Evolutionary conservation across 1,284 basidiomycete genomes (phyloP).

Genomic region (Cutaneotrichosporon daszewskae): DNA sequence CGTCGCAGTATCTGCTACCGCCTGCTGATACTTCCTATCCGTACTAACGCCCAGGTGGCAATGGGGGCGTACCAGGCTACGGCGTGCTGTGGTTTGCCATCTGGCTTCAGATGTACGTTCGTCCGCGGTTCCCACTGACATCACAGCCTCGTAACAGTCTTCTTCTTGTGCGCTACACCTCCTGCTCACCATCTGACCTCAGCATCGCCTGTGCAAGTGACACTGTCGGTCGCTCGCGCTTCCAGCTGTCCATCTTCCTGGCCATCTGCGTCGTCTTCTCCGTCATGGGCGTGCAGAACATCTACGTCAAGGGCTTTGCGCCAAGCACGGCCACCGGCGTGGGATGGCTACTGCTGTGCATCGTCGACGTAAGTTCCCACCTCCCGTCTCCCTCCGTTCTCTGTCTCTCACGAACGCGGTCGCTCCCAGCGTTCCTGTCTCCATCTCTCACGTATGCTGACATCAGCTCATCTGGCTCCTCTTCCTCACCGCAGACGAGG

Average conservation of each 20-base stretch:
- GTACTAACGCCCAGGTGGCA: no score
- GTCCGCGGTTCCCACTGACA: not conserved
- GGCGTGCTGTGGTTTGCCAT: constrained; percentile 87
- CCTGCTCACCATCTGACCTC: not conserved
- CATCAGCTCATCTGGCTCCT: constrained; percentile 83
- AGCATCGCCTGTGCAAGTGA: constrained; percentile 14
- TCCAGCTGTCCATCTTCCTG: constrained; percentile 79
- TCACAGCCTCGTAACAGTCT: constrained; percentile 34
- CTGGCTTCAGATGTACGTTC: constrained; percentile 51
- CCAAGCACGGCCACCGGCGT: constrained; percentile 75
- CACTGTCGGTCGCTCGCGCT: constrained; percentile 34
- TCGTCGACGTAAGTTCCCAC: constrained; percentile 57
- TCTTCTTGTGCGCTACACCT: constrained; percentile 34
- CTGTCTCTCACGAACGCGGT: no score
- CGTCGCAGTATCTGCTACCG: no score
- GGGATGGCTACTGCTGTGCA: constrained; percentile 86
- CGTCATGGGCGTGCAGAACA: constrained; percentile 36
- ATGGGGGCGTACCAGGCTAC: not conserved
- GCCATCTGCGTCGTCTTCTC: constrained; percentile 82
- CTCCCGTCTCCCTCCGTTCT: no score
- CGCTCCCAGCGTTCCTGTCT: no score
- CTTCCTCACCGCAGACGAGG: constrained; percentile 93
- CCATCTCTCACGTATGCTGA: constrained; percentile 4
- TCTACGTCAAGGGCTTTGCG: constrained; percentile 30
- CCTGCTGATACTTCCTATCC: no score